Base-by-base conservation (phyloP, 1,139 yeast species). In the Suhomyces terraborum region DNA sequence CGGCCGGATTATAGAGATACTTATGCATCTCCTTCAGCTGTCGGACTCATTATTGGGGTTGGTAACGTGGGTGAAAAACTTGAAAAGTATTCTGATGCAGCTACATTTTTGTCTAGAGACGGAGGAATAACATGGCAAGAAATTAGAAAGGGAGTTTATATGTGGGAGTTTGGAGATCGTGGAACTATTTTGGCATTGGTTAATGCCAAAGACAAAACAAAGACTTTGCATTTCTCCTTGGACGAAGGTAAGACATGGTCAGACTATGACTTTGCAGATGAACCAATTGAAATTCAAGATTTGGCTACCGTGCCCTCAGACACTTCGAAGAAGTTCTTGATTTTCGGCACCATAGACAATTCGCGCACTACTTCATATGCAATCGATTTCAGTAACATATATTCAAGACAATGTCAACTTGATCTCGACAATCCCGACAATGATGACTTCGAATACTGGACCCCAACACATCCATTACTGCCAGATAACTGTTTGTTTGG, bases 101-200 rank as follows among this genome's bases (percentile, higher is more conserved):
- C 86, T 3, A 87, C 96, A 0, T 93, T 80, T 52, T 64, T 93
- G 48, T 82, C 96, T 10, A 69, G 74, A 5, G 97, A 94, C 64
- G 98, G 95, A 3, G 99, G 99, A 34, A 64, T 82, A 4, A 76
- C 91, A 2, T 93, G 98, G 98, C 79, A 63, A 42, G 95, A 88
- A 61, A 67, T 89, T 20, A 74, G 66, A 40, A 78, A 84, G 48
- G 95, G 95, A 1, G 76, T 79, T 0, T 77, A 77, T 55, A 85
- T 85, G 79, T 94, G 98, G 98, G 98, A 91, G 61, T 93, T 74
- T 62, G 98, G 98, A 45, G 98, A 94, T 59, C 84, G 89, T 51
- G 98, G 99, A 6, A 82, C 96, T 1, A 76, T 94, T 31, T 66
- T 93, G 44, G 88, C 86, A 1, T 62, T 91, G 37, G 93, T 85